A percentile compares a stretch with the other conserved stretches of the same genome.
Evolutionary conservation across 2,329 filamentous ascomycete genomes (phyloP).

Genomic region (Fusarium sp.): DNA sequence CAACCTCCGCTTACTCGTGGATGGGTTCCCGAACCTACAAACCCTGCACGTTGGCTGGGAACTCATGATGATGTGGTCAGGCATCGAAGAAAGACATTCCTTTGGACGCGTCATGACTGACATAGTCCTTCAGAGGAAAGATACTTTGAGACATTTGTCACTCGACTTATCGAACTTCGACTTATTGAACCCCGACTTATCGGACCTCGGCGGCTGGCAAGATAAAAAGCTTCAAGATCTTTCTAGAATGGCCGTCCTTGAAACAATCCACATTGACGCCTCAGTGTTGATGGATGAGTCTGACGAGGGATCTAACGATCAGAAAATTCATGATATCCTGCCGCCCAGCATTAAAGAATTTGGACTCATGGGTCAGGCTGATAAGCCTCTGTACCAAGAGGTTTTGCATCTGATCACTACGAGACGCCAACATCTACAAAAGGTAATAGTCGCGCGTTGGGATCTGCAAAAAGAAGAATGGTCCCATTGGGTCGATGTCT

Average conservation of each 20-base stretch:
- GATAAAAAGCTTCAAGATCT: neutral
- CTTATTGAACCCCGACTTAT: too few relatives aligned
- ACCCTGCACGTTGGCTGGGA: neutral
- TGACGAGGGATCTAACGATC: neutral
- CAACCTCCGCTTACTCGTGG: neutral
- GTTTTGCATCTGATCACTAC: neutral
- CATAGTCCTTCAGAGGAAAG: neutral
- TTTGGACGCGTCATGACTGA: neutral
- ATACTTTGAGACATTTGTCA: neutral
- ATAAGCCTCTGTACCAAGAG: neutral
- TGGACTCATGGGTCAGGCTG: neutral
- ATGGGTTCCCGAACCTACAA: neutral
- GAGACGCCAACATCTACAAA: neutral
- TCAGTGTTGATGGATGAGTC: neutral
- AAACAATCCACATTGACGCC: neutral
- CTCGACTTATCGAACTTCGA: neutral
- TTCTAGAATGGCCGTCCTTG: neutral
- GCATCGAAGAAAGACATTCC: neutral
- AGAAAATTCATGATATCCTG: neutral
- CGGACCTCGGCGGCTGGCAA: too few relatives aligned
- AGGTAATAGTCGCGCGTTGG: neutral
- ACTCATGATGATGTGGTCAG: neutral
- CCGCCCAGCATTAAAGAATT: neutral
- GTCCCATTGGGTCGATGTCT: fast-evolving
- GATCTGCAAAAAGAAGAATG: neutral